Percentiles rank a stretch among this genome's conserved stretches.
Conservation (phyloP, 2,329 filamentous ascomycete species). For the Apiospora pterosperma region DNA sequence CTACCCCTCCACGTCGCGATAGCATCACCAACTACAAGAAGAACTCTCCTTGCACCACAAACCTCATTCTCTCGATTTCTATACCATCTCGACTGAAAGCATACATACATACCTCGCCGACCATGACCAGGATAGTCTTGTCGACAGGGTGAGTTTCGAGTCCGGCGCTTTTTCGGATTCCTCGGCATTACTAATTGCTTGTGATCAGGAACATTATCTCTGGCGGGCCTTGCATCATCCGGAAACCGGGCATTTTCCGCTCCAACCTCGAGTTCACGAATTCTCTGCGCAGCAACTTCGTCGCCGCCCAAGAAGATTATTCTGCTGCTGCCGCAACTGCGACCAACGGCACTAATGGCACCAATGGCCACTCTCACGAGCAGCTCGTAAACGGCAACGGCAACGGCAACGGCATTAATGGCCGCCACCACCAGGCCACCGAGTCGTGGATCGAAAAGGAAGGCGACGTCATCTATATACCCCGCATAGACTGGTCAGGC, state of each 20-base stretch:
- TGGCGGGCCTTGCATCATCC: slow-evolving; percentile 77
- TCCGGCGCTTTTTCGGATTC: slow-evolving; percentile 6
- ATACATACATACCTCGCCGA: neutral
- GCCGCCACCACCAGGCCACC: slow-evolving; percentile 27
- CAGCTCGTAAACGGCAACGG: slow-evolving; percentile 22
- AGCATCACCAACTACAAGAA: neutral
- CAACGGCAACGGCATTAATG: slow-evolving; percentile 21
- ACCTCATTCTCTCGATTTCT: neutral
- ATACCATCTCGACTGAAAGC: neutral
- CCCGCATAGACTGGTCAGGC: slow-evolving; percentile 68
- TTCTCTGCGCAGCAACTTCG: slow-evolving; percentile 80
- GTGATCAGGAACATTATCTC: slow-evolving; percentile 73
- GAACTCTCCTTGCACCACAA: neutral
- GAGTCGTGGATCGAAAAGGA: slow-evolving; percentile 67
- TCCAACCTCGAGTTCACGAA: slow-evolving; percentile 93
- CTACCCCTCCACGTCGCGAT: slow-evolving; percentile 2
- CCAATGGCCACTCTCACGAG: neutral
- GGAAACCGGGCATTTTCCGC: slow-evolving; percentile 71
- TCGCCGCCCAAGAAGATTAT: slow-evolving; percentile 66
- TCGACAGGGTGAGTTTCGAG: slow-evolving; percentile 71
- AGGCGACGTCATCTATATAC: slow-evolving; percentile 66
- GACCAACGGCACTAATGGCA: slow-evolving; percentile 20
- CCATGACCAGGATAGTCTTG: slow-evolving; percentile 74
- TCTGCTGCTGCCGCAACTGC: slow-evolving; percentile 23
- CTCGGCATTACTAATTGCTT: slow-evolving; percentile 20